A percentile compares a stretch with the other conserved stretches of the same genome.
These are phyloP conservation scores for Trichopus zeylanicus DNA, from an alignment of 116 monocot genomes.

Conservation along the genomic window DNA sequence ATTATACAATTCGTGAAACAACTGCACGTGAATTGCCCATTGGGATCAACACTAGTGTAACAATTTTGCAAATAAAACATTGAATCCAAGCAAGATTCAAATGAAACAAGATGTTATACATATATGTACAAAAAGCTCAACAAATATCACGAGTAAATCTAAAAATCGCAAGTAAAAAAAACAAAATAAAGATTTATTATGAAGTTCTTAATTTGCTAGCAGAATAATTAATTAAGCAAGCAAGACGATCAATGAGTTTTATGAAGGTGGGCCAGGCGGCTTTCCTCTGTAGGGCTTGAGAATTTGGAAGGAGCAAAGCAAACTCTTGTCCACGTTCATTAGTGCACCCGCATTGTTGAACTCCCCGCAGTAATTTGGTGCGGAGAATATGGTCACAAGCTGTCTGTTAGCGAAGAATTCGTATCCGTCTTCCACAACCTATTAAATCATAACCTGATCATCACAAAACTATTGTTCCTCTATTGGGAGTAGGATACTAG, in stretches of 20 bases:
- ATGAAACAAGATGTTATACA: neutral
- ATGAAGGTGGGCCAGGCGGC: neutral
- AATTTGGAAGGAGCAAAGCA: conserved; percentile 30
- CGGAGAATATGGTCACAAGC: conserved; percentile 26
- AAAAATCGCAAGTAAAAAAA: neutral
- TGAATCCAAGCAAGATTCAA: neutral
- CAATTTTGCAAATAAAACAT: neutral
- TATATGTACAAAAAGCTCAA: neutral
- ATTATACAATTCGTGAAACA: too few relatives aligned
- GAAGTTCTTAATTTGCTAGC: neutral
- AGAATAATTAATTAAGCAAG: neutral
- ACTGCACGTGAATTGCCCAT: too few relatives aligned
- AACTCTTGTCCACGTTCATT: conserved; percentile 22
- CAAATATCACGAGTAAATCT: neutral
- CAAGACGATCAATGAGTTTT: neutral
- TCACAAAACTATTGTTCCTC: too few relatives aligned
- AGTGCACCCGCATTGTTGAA: conserved; percentile 29
- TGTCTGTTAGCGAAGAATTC: conserved; percentile 28
- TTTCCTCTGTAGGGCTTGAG: conserved; percentile 24
- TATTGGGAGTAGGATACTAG: too few relatives aligned
- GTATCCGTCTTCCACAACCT: conserved; percentile 32
- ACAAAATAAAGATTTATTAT: neutral
- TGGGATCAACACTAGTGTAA: too few relatives aligned
- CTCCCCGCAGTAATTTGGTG: conserved; percentile 25
- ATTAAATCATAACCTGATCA: too few relatives aligned